Base-by-base conservation (phyloP, 176 grass and related monocot genomes). In the Calamus simplicifolius region DNA sequence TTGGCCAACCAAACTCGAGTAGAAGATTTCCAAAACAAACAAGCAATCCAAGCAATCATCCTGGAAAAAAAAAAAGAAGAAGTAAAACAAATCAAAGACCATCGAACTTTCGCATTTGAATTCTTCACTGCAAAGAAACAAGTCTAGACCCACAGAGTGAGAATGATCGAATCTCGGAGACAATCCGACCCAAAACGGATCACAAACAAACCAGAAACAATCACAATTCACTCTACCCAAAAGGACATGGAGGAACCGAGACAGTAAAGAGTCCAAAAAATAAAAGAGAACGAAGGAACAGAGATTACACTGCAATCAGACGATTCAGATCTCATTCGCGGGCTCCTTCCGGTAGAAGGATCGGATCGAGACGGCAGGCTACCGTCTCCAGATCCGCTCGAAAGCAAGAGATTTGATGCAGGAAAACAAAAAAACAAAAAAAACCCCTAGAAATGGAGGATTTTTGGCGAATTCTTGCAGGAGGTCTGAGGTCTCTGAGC, bases 21-120 rank as follows among this genome's bases (percentile, higher is more conserved):
- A 29, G 15, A 60, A 18, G 28, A 60, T 60, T 31, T 60, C 27
- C 58, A 60, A 60, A 60, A 38, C 58, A 60, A 60, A 31, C 25
- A 23, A 23, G 21, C 27, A 28, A 35, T 60, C 28, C 27, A 60
- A 18, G 58, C 13, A 59, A 59, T n/a, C 58, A 28, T 30, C 58
- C 15, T 43, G 3, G 12, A 7, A 43, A 43, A 43, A 7, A 10
- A 43, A 43, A 60, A 60, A 15, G 1, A 23, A 23, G 12, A 43
- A 2, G 35, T 12, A 43, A 60, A 60, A 15, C 28, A 60, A 30
- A 60, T n/a, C 58, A 12, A 17, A 29, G n/a, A 35, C 58, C 4
- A 28, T 60, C 58, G 26, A 29, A 27, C 14, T 29, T 43, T 1
- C 35, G 12, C 35, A 12, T 12, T 10, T 3, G 35, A 43, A 43